Evolutionary conservation across 257 asterid species (phyloP).

Genomic region (Salvia rosmarinus): DNA sequence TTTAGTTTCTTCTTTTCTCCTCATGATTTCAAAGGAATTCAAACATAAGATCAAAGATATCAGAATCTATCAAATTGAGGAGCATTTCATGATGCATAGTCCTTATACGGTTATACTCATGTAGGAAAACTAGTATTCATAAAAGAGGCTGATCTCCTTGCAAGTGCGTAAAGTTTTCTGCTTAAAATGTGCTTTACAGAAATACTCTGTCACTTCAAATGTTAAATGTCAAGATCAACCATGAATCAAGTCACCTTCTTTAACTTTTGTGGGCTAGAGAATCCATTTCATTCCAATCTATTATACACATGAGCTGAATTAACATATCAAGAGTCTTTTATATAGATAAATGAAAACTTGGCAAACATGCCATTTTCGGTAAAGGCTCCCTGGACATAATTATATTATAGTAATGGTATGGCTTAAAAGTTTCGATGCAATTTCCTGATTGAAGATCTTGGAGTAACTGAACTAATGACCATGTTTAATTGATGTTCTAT

Average conservation of each 20-base stretch:
- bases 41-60: neutral
- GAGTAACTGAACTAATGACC: conserved; percentile 25
- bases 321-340: conserved; percentile 8
- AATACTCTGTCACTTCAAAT: conserved; percentile 4
- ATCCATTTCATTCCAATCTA: conserved; percentile 21
- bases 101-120: neutral
- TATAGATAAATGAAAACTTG: conserved; percentile 13
- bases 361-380: conserved; percentile 13
- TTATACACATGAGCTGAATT: conserved; percentile 13
- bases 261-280: conserved; percentile 11
- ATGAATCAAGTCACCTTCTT: conserved; percentile 6
- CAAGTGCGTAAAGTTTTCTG: conserved; percentile 19
- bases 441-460: conserved; percentile 26
- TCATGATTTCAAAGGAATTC: neutral
- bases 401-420: conserved; percentile 1
- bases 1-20: conserved; percentile 11
- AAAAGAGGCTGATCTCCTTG: conserved; percentile 13
- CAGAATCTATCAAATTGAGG: neutral
- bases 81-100: conserved; percentile 2
- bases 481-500: conserved; percentile 35
- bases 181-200: neutral
- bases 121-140: neutral
- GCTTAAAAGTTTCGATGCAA: neutral
- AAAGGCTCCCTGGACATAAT: neutral
- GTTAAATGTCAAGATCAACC: conserved; percentile 6